phyloP scores from a whole-genome alignment of 495 filamentous ascomycete species.

The Annulohypoxylon nitens region DNA sequence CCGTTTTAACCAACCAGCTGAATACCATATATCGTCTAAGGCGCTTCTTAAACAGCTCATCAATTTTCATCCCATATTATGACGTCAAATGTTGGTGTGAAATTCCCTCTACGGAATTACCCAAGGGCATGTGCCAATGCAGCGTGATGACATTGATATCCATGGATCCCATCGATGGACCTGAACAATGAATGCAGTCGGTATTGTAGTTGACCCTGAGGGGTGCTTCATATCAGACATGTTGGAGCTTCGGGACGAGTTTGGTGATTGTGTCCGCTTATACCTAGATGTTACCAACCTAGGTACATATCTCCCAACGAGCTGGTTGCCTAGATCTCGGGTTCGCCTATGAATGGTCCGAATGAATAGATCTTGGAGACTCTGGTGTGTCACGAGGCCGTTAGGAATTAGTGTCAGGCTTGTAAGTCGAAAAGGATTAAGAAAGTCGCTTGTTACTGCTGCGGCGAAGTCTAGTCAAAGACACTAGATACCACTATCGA shows the following conservation, averaged over 20 bases:
- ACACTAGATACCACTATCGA: slow-evolving; percentile 16
- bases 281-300: slow-evolving; percentile 3
- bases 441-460: slow-evolving; percentile 38
- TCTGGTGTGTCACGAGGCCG: slow-evolving; percentile 33
- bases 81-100: slow-evolving; percentile 15
- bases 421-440: slow-evolving; percentile 32
- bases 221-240: slow-evolving; percentile 14
- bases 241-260: slow-evolving; percentile 22
- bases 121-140: slow-evolving; percentile 15
- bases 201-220: slow-evolving; percentile 9
- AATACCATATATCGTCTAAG: slow-evolving; percentile 11
- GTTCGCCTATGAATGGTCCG: background rate
- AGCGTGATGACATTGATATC: slow-evolving; percentile 23
- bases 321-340: slow-evolving; percentile 3
- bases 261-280: slow-evolving; percentile 19
- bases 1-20: slow-evolving; percentile 24
- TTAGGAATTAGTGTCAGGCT: slow-evolving; percentile 27
- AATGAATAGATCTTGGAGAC: slow-evolving; percentile 15
- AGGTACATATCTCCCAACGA: slow-evolving; percentile 2
- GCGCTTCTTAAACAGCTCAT: slow-evolving; percentile 27
- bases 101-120: slow-evolving; percentile 7
- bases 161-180: background rate
- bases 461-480: slow-evolving; percentile 27
- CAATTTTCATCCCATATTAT: slow-evolving; percentile 9
- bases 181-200: slow-evolving; percentile 7